Base-by-base conservation (phyloP, 768 basidiomycete genomes). In the Psilocybe sp. region DNA sequence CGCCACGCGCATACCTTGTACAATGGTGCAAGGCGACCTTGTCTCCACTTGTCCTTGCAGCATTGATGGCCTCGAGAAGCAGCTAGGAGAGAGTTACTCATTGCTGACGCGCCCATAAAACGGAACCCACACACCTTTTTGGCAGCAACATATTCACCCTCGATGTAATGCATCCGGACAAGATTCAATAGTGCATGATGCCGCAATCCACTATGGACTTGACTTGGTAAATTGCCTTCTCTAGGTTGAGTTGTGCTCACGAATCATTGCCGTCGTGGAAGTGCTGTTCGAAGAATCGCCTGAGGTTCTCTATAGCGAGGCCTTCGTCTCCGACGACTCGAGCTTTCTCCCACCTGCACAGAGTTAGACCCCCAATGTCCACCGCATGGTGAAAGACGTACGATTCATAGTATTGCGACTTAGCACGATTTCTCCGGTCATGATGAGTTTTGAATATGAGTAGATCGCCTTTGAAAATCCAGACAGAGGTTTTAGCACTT, bases 231-330 rank as follows among this genome's bases (percentile, higher is more conserved):
- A 31, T 14, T 13, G 7, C 16, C 10, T 15, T 16, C 36, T 11
- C 6, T 35, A 40, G n/a, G 12, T 36, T 10, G 37, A 39, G 38
- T 4, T 36, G 39, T 7, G 74, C 89, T 58, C 51, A 91, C 89
- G 89, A 92, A 64, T 92, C 89, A 54, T 82, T 84, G 32, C 74
- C 77, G 49, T 87, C 82, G 54, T 91, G 85, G 59, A 93, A 93
- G 60, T 82, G 85, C 52, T 92, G 91, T 62, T 92, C 90, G 56
- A 92, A 93, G 64, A 88, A 93, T 46, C 80, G 71, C 32, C 89
- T 78, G 35, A 93, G 67, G 56, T 81, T 85, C 55, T 90, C 89
- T 2, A 79, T 74, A 0, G 88, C 89, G 8, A 77, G 56, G 40
- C 80, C 81, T 53, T 84, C 83, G 64, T 92, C 89, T 0, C 87